A percentile compares a stretch with the other conserved stretches of the same genome.
Evolutionary conservation across 331 rosid species (phyloP).

Genomic region (Quercus phellos): DNA sequence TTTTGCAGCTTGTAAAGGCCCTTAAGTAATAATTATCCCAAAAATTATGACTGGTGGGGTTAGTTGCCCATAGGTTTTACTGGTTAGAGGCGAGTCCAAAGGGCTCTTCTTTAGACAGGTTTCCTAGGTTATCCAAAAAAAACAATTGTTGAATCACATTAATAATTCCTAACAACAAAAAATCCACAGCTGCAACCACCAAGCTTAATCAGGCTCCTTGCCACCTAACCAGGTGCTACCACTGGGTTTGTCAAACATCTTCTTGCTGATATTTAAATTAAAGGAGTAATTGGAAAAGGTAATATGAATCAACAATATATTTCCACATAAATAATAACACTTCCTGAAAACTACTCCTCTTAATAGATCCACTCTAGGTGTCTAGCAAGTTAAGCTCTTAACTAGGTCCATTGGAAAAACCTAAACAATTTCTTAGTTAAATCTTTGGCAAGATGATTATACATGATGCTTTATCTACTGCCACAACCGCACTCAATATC

Average conservation of each 20-base stretch:
- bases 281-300: not conserved
- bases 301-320: not conserved
- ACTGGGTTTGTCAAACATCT: not conserved
- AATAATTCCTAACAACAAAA: not conserved
- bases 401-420: not conserved
- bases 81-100: too few species aligned
- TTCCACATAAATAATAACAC: not conserved
- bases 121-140: too few species aligned
- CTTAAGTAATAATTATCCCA: not conserved
- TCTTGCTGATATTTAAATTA: not conserved
- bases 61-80: too few species aligned
- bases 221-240: not conserved
- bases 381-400: not conserved
- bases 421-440: not conserved
- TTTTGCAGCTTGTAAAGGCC: not conserved
- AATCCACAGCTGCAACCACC: conserved; percentile 1
- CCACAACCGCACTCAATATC: not conserved
- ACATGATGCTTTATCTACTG: not conserved
- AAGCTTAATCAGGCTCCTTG: not conserved
- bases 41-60: too few species aligned
- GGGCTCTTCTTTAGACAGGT: too few species aligned
- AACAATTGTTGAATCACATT: not conserved
- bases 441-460: not conserved
- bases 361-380: not conserved
- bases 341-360: not conserved